Conservation (phyloP, 176 grass and related monocot species). For the Musa troglodytarum region DNA sequence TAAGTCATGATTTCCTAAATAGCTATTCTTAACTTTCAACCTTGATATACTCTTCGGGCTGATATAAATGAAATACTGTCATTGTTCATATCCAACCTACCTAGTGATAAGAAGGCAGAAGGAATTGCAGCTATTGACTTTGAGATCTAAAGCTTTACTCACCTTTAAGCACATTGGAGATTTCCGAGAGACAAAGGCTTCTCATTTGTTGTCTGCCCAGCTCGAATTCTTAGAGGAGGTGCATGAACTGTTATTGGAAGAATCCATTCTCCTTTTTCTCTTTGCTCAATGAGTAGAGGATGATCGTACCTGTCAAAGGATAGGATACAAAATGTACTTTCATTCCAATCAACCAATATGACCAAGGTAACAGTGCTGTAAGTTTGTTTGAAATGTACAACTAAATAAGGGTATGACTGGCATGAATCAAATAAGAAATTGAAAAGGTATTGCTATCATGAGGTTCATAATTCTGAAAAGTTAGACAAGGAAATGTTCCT, state of each 20-base stretch:
- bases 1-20: background rate
- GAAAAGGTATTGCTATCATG: background rate
- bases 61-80: too few species aligned
- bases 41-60: too few species aligned
- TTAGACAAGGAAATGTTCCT: background rate
- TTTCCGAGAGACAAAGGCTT: slow-evolving; percentile 51
- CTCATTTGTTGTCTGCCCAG: slow-evolving; percentile 57
- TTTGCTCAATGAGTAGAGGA: slow-evolving; percentile 74
- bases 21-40: too few species aligned
- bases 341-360: background rate
- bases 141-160: background rate
- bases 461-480: background rate
- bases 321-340: background rate
- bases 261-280: slow-evolving; percentile 93
- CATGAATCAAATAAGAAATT: background rate
- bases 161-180: slow-evolving; percentile 57
- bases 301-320: slow-evolving; percentile 52
- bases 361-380: background rate
- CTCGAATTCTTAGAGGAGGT: slow-evolving; percentile 55
- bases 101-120: too few species aligned
- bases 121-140: too few species aligned
- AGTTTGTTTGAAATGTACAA: background rate
- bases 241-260: slow-evolving; percentile 79
- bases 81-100: too few species aligned
- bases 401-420: background rate